Base-by-base conservation (phyloP, 192 early-diverging fungal species). In the Podila horticola region DNA sequence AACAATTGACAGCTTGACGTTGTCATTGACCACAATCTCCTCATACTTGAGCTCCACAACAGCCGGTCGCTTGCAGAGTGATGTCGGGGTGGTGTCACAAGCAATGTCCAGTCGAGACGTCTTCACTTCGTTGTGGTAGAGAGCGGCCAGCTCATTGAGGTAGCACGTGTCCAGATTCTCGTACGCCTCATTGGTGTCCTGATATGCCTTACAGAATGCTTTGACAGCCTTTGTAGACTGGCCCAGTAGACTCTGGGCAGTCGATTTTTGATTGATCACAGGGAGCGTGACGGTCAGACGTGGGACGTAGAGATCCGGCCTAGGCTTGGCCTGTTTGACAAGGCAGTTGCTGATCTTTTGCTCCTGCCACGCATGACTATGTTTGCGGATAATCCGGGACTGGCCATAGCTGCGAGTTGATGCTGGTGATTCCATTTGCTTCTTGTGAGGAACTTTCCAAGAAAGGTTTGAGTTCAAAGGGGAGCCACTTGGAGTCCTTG, bases 81-180 rank as follows among this genome's bases (percentile, higher is more conserved):
- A 41, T 17, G 79, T 72, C 4, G 85, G 85, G 9, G 79, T 75
- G 2, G 60, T 74, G 22, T 74, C 69, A n/a, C 85, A 86, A 17
- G 85, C 74, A 15, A 86, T 64, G 10, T 83, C 74, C 17, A 86
- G 22, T 12, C 64, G 69, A 9, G 73, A 58, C 0, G 67, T 74
- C 26, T 60, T 77, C 29, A 74, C 31, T 29, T 75, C 79, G 30
- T 86, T 86, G n/a, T 73, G 69, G 30, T 86, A 86, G 3, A 86
- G 71, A 1, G 45, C 58, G 17, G 71, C 67, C 22, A 86, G 63
- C n/a, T 84, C 82, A 12, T 67, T 65, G 1, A 86, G 19, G 20
- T 86, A 86, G 4, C 45, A 59, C 10, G 62, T 22, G 55, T 86
- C 82, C 26, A 86, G 65, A 10, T 63, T 65, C 31, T 82, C 58